Percentiles rank a stretch among this genome's conserved stretches.
Conservation (phyloP, 768 basidiomycete species). For the Leucogyrophana mollusca region DNA sequence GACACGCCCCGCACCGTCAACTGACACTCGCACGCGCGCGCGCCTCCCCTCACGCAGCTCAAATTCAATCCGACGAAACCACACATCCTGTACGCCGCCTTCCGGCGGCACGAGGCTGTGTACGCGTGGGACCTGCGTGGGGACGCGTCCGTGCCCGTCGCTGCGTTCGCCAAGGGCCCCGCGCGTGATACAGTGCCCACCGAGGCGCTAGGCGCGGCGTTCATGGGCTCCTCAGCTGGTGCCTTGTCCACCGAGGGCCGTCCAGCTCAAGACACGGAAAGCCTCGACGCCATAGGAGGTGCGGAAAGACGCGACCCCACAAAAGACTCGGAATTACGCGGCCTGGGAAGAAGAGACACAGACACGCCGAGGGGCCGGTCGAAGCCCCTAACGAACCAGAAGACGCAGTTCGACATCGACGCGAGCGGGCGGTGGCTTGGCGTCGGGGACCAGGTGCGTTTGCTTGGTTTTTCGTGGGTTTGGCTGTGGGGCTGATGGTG, state of each 20-base stretch:
- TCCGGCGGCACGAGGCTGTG: conserved; percentile 60
- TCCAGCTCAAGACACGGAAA: neutral
- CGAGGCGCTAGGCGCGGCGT: conserved; percentile 1
- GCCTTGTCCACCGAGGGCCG: no score
- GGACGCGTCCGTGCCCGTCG: conserved; percentile 43
- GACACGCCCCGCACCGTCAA: no score
- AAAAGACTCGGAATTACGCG: no score
- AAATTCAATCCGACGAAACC: conserved; percentile 75
- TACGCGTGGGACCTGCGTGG: conserved; percentile 81
- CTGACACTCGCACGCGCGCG: no score
- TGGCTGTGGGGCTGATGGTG: neutral
- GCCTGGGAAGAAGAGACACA: no score
- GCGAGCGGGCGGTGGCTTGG: conserved; percentile 59
- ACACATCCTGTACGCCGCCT: conserved; percentile 75
- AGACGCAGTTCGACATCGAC: conserved; percentile 77
- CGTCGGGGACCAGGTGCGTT: conserved; percentile 66
- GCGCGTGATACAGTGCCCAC: conserved; percentile 1
- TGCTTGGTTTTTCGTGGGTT: neutral
- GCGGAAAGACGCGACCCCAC: no score
- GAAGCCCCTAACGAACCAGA: conserved; percentile 64
- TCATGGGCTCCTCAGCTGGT: no score
- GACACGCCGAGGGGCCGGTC: neutral
- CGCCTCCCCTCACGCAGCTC: conserved; percentile 42
- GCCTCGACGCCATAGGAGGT: no score
- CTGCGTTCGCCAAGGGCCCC: conserved; percentile 28